phyloP scores from a whole-genome alignment of 306 rosid genomes.

The Medicago ruthenica region DNA sequence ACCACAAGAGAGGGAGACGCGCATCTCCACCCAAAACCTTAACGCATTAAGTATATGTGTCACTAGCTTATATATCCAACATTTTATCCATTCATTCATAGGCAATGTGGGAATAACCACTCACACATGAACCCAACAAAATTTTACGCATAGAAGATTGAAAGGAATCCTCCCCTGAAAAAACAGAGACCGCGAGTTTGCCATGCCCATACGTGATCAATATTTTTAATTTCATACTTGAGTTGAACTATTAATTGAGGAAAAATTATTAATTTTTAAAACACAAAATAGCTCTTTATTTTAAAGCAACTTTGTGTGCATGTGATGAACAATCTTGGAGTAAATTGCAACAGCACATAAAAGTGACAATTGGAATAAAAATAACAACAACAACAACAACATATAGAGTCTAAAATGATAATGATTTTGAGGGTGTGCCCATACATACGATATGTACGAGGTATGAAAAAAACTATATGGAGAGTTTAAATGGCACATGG shows the following conservation, averaged over 20 bases:
- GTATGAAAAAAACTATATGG: constrained; percentile 8
- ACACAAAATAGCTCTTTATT: background rate
- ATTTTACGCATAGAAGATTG: too few relatives aligned
- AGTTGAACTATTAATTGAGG: background rate
- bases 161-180: too few relatives aligned
- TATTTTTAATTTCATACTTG: constrained; percentile 12
- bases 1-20: too few relatives aligned
- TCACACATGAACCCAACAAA: too few relatives aligned
- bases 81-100: too few relatives aligned
- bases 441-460: constrained; percentile 26
- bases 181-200: background rate
- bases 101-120: too few relatives aligned
- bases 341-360: constrained; percentile 27
- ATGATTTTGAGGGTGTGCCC: background rate
- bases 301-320: constrained; percentile 11
- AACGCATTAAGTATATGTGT: too few relatives aligned
- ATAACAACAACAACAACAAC: background rate
- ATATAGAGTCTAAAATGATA: background rate
- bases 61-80: too few relatives aligned
- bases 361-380: constrained; percentile 1
- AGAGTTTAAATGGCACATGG: constrained; percentile 20
- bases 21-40: too few relatives aligned
- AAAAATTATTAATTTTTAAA: background rate
- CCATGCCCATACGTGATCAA: constrained; percentile 10
- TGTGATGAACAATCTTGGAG: constrained; percentile 3